Conservation (phyloP, 73 alveolate species). For the Tetrahymena borealis region DNA sequence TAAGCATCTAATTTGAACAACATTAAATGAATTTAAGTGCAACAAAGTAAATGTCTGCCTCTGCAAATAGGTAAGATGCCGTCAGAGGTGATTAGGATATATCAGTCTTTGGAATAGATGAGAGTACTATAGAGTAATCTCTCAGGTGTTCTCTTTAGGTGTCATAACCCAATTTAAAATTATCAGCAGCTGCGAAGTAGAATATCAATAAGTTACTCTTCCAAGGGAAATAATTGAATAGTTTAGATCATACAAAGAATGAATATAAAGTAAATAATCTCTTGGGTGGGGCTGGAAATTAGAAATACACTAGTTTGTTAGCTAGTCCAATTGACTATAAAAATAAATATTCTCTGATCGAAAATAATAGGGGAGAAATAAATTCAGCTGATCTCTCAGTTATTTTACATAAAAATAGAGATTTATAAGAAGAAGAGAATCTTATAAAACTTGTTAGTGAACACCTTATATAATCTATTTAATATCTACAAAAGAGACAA, state of each 20-base stretch:
- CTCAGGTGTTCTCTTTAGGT: not conserved
- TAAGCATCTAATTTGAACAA: too few species aligned
- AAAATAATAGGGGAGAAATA: not conserved
- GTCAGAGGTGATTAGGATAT: not conserved
- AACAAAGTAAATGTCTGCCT: not conserved
- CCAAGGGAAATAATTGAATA: not conserved
- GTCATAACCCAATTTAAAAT: not conserved
- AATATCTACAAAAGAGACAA: not conserved
- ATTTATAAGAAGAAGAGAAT: not conserved
- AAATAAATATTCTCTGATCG: not conserved
- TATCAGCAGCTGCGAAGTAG: not conserved
- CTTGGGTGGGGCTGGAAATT: not conserved
- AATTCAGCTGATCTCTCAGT: not conserved
- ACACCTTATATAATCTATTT: not conserved
- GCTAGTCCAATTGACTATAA: not conserved
- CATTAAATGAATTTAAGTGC: not conserved
- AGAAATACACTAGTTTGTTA: not conserved
- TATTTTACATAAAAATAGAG: not conserved
- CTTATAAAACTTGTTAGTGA: not conserved
- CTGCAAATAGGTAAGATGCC: not conserved
- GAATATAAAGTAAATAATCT: not conserved
- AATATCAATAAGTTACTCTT: not conserved
- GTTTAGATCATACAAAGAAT: not conserved
- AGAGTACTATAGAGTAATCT: not conserved
- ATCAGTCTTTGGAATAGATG: not conserved